These are phyloP conservation scores for Nepenthes alata DNA, from an alignment of 179 eudicot species.

Conservation along the genomic window DNA sequence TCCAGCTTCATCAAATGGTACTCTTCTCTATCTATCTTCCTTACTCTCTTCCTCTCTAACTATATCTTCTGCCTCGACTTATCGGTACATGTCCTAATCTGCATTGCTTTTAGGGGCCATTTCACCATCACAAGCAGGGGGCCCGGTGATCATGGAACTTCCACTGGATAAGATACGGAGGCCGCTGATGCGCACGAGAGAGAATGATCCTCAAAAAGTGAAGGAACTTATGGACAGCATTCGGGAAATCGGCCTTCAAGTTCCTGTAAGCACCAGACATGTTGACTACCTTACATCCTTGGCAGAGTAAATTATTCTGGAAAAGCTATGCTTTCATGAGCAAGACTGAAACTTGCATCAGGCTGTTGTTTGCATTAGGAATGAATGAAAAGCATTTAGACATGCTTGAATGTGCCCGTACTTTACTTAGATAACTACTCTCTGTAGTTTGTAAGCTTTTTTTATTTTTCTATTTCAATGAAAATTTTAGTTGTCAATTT, in stretches of 20 bases:
- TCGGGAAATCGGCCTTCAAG: slow-evolving; percentile 80
- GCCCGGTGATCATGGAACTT: slow-evolving; percentile 70
- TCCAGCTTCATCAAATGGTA: slow-evolving; percentile 71
- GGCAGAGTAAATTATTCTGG: background rate
- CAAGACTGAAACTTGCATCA: background rate
- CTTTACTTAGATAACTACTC: too few species aligned
- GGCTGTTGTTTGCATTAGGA: background rate
- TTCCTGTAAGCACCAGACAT: slow-evolving; percentile 44
- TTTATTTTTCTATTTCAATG: too few species aligned
- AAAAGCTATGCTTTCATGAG: background rate
- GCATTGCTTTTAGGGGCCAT: slow-evolving; percentile 36
- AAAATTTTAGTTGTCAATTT: too few species aligned
- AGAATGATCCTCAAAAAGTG: slow-evolving; percentile 73
- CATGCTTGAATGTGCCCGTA: too few species aligned
- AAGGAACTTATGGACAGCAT: slow-evolving; percentile 91
- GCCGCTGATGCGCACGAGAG: slow-evolving; percentile 80
- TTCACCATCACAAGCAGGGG: slow-evolving; percentile 42
- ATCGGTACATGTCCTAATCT: too few species aligned
- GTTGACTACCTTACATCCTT: background rate
- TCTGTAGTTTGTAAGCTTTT: too few species aligned
- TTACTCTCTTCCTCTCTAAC: slow-evolving; percentile 3
- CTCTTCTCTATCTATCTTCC: background rate
- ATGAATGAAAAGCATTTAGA: too few species aligned
- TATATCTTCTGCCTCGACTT: background rate
- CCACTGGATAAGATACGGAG: slow-evolving; percentile 75